A percentile compares a stretch with the other conserved stretches of the same genome.
phyloP scores from a whole-genome alignment of 441 rosid species.

The Erodium moschatum region DNA sequence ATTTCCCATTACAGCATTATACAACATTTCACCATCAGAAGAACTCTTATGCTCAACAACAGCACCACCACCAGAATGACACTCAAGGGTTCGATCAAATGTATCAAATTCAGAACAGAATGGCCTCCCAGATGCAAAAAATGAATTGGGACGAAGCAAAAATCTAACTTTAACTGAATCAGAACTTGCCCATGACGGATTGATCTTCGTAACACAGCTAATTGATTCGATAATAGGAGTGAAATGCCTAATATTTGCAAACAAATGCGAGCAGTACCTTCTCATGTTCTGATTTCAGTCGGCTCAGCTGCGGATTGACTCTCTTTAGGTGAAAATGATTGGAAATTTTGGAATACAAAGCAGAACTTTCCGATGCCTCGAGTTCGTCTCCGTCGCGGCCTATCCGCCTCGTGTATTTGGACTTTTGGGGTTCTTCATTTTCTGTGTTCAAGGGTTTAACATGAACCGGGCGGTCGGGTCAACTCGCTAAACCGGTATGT shows the following conservation, averaged over 20 bases:
- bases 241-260: constrained; percentile 3
- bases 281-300: neutral
- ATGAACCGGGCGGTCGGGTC: too few species aligned
- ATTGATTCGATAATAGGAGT: constrained; percentile 4
- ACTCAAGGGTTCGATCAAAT: neutral
- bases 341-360: too few species aligned
- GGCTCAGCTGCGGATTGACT: too few species aligned
- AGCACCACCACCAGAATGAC: neutral
- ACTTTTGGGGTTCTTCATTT: too few species aligned
- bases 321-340: too few species aligned
- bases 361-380: too few species aligned
- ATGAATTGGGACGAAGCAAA: neutral
- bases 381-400: too few species aligned
- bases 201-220: neutral
- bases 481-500: too few species aligned
- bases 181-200: neutral
- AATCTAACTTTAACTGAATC: neutral
- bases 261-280: neutral
- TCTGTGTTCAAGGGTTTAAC: too few species aligned
- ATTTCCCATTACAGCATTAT: constrained; percentile 36
- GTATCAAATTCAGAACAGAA: neutral
- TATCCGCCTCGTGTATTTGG: too few species aligned
- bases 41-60: neutral
- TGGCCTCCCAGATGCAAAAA: neutral
- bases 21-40: constrained; percentile 31